phyloP scores from a whole-genome alignment of 2,329 filamentous ascomycete genomes.

The Periconia sp. region DNA sequence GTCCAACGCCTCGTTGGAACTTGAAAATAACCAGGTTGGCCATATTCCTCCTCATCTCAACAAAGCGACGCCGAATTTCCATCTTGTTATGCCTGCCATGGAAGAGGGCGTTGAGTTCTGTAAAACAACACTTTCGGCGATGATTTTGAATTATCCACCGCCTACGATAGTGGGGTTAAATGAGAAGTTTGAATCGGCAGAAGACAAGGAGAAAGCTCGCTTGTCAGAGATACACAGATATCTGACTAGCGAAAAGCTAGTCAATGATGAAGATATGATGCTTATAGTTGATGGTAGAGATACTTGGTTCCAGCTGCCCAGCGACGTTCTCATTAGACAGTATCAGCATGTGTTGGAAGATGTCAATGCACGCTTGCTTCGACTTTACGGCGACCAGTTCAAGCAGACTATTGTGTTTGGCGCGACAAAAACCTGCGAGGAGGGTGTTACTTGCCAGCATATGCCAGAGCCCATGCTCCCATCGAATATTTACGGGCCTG shows the following conservation, averaged over 20 bases:
- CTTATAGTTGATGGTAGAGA: slow-evolving; percentile 66
- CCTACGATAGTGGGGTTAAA: slow-evolving; percentile 56
- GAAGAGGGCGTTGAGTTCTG: slow-evolving; percentile 56
- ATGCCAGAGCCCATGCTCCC: slow-evolving; percentile 56
- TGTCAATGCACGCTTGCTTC: slow-evolving; percentile 55
- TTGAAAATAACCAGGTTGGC: slow-evolving; percentile 35
- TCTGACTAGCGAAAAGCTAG: slow-evolving; percentile 50
- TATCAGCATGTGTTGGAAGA: slow-evolving; percentile 60
- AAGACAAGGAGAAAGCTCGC: slow-evolving; percentile 47
- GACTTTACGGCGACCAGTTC: slow-evolving; percentile 52
- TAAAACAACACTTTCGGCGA: slow-evolving; percentile 58
- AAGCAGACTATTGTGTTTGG: slow-evolving; percentile 59
- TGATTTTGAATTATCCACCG: slow-evolving; percentile 62
- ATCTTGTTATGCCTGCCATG: slow-evolving; percentile 57
- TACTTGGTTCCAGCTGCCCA: slow-evolving; percentile 66
- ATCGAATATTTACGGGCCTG: slow-evolving; percentile 50
- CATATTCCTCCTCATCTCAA: slow-evolving; percentile 30
- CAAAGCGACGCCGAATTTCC: slow-evolving; percentile 48
- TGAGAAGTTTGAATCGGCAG: slow-evolving; percentile 16
- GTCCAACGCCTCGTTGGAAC: slow-evolving; percentile 36
- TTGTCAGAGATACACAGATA: slow-evolving; percentile 52
- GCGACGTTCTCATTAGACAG: slow-evolving; percentile 62
- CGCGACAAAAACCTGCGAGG: slow-evolving; percentile 56
- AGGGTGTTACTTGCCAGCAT: slow-evolving; percentile 54
- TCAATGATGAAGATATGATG: slow-evolving; percentile 62